Evolutionary conservation across 495 filamentous ascomycete species (phyloP).

Genomic region (Choiromyces venosus): DNA sequence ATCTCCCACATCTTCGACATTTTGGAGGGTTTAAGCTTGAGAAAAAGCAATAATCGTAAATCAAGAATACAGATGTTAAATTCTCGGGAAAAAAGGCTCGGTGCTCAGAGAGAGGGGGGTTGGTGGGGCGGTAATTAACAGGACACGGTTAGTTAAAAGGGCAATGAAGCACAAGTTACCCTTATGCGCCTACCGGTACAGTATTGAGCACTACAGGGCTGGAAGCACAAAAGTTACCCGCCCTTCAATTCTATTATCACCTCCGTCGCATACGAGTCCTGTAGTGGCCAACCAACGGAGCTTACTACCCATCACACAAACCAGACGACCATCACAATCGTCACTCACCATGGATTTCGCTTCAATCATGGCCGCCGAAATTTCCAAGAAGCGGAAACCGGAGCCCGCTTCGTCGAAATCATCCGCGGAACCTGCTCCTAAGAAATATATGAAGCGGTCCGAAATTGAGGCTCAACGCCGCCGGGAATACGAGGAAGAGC

Average conservation of each 20-base stretch:
- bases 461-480: constrained; percentile 79
- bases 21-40: neutral
- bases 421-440: constrained; percentile 44
- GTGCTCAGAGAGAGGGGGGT: neutral
- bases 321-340: constrained; percentile 6
- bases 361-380: constrained; percentile 80
- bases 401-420: constrained; percentile 34
- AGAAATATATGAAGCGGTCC: constrained; percentile 81
- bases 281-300: neutral
- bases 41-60: neutral
- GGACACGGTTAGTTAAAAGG: neutral
- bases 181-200: neutral
- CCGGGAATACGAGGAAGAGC: constrained; percentile 73
- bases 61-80: neutral
- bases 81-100: neutral
- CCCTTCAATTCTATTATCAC: neutral
- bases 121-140: neutral
- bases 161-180: neutral
- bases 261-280: no score
- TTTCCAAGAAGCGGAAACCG: constrained; percentile 62
- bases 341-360: constrained; percentile 79
- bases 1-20: constrained; percentile 79
- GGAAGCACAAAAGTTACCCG: neutral
- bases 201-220: neutral
- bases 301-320: neutral